phyloP scores from a whole-genome alignment of 768 basidiomycete genomes.

The Tricholoma furcatifolium region DNA sequence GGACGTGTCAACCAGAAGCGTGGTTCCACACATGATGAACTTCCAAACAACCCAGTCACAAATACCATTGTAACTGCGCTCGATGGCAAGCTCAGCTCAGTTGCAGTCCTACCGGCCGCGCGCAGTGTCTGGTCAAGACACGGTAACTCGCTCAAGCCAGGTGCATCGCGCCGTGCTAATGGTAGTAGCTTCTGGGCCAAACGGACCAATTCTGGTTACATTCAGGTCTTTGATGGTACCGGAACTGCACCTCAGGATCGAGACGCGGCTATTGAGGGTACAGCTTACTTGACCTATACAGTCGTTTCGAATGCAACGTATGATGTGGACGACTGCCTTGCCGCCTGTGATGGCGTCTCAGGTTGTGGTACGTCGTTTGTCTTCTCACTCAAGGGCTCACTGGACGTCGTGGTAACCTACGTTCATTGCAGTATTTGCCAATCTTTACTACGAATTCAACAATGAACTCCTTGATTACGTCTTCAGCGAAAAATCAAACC shows the following conservation, averaged over 20 bases:
- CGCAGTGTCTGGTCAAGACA: conserved; percentile 13
- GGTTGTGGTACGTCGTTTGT: conserved; percentile 34
- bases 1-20: conserved; percentile 35
- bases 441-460: conserved; percentile 47
- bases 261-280: conserved; percentile 43
- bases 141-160: conserved; percentile 5
- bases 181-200: conserved; percentile 4
- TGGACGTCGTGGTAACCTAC: neutral
- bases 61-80: conserved; percentile 39
- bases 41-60: conserved; percentile 31
- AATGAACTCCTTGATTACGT: conserved; percentile 38
- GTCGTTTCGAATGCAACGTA: conserved; percentile 43
- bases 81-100: conserved; percentile 36
- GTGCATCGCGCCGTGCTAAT: neutral
- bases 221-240: conserved; percentile 37
- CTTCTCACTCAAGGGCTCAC: neutral
- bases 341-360: conserved; percentile 32
- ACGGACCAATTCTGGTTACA: conserved; percentile 29
- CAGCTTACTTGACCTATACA: conserved; percentile 45
- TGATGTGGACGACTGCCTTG: conserved; percentile 38
- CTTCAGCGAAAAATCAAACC: conserved; percentile 36
- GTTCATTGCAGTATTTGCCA: conserved; percentile 36
- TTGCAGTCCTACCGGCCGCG: conserved; percentile 9
- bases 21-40: conserved; percentile 25
- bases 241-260: conserved; percentile 34